These are phyloP conservation scores for Pseudomassariella vexata DNA, from an alignment of 2,329 filamentous ascomycete species.

Conservation along the genomic window DNA sequence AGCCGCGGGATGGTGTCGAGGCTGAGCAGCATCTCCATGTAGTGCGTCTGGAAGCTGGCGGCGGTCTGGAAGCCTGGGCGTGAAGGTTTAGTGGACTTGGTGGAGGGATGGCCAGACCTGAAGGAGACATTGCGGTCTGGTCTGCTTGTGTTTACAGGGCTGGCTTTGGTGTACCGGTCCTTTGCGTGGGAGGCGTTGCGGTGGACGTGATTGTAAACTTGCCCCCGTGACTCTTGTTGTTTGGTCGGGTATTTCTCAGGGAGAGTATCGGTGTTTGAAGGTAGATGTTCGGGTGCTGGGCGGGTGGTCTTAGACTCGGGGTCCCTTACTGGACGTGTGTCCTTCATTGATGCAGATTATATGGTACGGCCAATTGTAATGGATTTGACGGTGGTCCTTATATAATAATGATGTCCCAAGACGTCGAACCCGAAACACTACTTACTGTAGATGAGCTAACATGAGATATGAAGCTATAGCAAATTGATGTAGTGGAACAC, in stretches of 20 bases:
- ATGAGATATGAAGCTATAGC: too few species aligned
- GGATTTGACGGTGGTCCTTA: too few species aligned
- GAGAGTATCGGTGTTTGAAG: conserved; percentile 1
- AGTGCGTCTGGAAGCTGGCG: conserved; percentile 26
- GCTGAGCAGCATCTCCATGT: conserved; percentile 40
- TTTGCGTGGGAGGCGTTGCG: conserved; percentile 2
- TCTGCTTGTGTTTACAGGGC: conserved; percentile 1
- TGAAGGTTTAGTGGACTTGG: background rate
- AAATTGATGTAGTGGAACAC: too few species aligned
- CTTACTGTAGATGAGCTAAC: too few species aligned
- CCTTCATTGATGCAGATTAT: too few species aligned
- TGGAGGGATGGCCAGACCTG: conserved; percentile 3
- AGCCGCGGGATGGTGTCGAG: conserved; percentile 37
- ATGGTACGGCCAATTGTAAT: too few species aligned
- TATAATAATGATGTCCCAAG: too few species aligned
- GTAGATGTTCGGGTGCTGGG: background rate
- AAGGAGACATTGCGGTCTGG: background rate
- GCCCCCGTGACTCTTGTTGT: background rate
- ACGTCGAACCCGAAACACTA: too few species aligned
- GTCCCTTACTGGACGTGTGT: too few species aligned
- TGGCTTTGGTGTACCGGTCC: conserved; percentile 2
- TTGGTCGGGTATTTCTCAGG: background rate
- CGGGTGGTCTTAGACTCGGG: too few species aligned
- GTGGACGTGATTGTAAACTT: conserved; percentile 2
- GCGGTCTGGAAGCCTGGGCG: background rate